Conservation (phyloP, 2,329 filamentous ascomycete genomes). For the Aspergillus persii region DNA sequence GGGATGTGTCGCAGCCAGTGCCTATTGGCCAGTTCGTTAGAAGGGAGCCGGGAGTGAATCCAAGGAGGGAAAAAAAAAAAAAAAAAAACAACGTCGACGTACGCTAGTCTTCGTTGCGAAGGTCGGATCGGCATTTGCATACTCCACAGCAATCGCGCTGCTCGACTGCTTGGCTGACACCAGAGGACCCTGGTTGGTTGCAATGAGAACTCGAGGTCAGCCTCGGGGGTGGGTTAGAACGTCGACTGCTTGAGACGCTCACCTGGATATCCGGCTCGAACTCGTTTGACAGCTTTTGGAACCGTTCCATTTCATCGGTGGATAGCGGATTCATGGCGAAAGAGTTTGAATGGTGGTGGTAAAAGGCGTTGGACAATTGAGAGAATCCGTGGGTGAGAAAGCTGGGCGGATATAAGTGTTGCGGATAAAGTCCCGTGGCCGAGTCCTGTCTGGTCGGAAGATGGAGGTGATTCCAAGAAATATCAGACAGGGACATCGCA, state of each 20-base stretch:
- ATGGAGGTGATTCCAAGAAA: slow-evolving; percentile 31
- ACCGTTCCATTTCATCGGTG: slow-evolving; percentile 57
- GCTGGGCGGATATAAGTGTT: slow-evolving; percentile 20
- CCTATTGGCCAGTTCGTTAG: slow-evolving; percentile 50
- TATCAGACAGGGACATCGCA: slow-evolving; percentile 40
- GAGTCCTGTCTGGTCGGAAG: slow-evolving; percentile 31
- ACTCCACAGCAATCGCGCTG: slow-evolving; percentile 75
- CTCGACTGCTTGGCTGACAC: slow-evolving; percentile 77
- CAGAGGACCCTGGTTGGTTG: slow-evolving; percentile 68
- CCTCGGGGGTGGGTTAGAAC: neutral
- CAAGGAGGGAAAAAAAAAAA: too few species aligned
- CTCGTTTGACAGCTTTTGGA: slow-evolving; percentile 61
- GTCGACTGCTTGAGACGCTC: slow-evolving; percentile 8
- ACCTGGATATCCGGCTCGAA: slow-evolving; percentile 60
- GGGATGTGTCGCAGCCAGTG: slow-evolving; percentile 77
- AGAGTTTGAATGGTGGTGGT: slow-evolving; percentile 7
- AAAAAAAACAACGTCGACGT: slow-evolving; percentile 12
- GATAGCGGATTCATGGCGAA: slow-evolving; percentile 41
- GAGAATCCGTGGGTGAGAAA: slow-evolving; percentile 23
- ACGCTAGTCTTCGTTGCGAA: slow-evolving; percentile 87
- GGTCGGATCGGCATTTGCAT: slow-evolving; percentile 80
- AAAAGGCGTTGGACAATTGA: slow-evolving; percentile 21
- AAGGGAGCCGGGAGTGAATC: neutral
- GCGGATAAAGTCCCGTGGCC: slow-evolving; percentile 21
- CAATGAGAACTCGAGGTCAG: neutral